Conservation (phyloP, 805 yeast genomes). For the Jamesozyma piceae region DNA sequence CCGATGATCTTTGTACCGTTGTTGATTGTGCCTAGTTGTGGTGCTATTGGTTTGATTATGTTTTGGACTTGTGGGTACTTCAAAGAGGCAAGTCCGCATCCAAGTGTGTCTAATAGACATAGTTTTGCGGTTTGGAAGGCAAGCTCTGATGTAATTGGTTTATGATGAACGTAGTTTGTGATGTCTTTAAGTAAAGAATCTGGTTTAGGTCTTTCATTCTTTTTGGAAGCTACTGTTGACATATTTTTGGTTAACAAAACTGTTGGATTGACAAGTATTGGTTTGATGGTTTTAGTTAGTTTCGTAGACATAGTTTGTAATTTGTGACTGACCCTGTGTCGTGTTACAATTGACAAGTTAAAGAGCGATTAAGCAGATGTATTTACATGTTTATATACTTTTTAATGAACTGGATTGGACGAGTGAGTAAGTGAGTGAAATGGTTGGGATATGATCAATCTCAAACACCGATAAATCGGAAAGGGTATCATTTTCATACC, state of each 20-base stretch:
- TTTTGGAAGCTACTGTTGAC: neutral
- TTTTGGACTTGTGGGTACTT: slow-evolving; percentile 41
- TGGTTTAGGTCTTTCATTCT: slow-evolving; percentile 41
- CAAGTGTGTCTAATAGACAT: slow-evolving; percentile 48
- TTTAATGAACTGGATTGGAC: too few relatives aligned
- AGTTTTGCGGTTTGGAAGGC: slow-evolving; percentile 48
- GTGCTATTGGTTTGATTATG: slow-evolving; percentile 48
- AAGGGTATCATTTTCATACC: too few relatives aligned
- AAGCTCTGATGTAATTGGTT: slow-evolving; percentile 35
- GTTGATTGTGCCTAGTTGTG: slow-evolving; percentile 38
- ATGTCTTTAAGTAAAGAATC: slow-evolving; percentile 43
- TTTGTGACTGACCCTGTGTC: too few relatives aligned
- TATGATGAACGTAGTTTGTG: slow-evolving; percentile 41
- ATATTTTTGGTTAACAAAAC: too few relatives aligned
- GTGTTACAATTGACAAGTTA: too few relatives aligned
- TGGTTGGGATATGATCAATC: too few relatives aligned
- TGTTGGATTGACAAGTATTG: too few relatives aligned
- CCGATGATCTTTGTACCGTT: slow-evolving; percentile 50
- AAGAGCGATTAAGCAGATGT: too few relatives aligned
- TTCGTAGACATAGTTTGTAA: neutral
- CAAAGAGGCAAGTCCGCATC: slow-evolving; percentile 52
- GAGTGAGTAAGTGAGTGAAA: too few relatives aligned
- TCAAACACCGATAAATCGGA: too few relatives aligned
- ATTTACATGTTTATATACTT: too few relatives aligned
- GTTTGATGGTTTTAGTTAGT: neutral